A percentile compares a stretch with the other conserved stretches of the same genome.
phyloP scores from a whole-genome alignment of 129 eudicot genomes.

The Oenanthe sinensis region DNA sequence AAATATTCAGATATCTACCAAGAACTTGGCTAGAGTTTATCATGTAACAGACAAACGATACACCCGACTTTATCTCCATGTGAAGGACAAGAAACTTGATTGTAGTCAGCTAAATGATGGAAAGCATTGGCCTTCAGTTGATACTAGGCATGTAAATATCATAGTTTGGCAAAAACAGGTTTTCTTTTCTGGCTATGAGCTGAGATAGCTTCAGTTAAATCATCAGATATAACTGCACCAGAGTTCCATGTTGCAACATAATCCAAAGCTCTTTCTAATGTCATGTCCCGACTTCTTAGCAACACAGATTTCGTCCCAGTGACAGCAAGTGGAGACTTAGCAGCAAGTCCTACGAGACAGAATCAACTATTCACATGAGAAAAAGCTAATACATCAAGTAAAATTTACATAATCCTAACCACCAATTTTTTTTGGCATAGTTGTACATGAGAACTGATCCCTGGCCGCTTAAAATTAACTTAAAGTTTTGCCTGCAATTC shows the following conservation, averaged over 20 bases:
- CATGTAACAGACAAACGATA: background rate
- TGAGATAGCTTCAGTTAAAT: constrained; percentile 50
- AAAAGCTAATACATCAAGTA: background rate
- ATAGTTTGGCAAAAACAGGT: constrained; percentile 75
- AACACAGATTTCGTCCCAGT: constrained; percentile 70
- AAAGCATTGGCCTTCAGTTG: background rate
- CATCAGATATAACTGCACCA: constrained; percentile 64
- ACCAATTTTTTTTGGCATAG: background rate
- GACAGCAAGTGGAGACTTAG: constrained; percentile 78
- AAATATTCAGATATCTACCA: background rate
- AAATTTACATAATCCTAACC: background rate
- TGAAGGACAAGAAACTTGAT: background rate
- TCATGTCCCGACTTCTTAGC: constrained; percentile 50
- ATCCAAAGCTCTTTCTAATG: constrained; percentile 63
- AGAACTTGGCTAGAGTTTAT: background rate
- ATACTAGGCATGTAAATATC: background rate
- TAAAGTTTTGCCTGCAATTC: background rate
- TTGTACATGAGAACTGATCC: background rate
- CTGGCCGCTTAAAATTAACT: background rate
- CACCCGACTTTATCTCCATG: background rate
- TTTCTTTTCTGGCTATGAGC: constrained; percentile 53
- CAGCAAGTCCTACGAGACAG: constrained; percentile 53
- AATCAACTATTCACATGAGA: background rate
- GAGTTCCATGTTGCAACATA: constrained; percentile 97
- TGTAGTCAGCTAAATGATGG: background rate